Evolutionary conservation across 768 basidiomycete species (phyloP).

Genomic region (Chalciporus chontae): DNA sequence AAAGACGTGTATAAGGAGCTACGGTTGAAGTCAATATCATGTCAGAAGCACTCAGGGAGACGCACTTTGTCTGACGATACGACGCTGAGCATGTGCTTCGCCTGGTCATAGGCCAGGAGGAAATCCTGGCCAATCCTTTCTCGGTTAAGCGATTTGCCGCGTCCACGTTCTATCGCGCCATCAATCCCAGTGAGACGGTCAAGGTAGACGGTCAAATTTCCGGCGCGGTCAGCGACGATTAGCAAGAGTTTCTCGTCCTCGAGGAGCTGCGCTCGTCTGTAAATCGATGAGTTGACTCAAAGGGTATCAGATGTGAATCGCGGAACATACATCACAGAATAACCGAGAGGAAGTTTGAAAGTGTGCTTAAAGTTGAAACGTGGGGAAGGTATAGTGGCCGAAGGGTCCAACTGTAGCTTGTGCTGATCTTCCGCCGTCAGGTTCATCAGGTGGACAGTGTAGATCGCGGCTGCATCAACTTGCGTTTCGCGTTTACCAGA

Average conservation of each 20-base stretch:
- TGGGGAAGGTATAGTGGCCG: constrained; percentile 20
- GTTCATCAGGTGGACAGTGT: constrained; percentile 27
- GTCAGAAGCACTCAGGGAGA: background rate
- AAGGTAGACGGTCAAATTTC: constrained; percentile 37
- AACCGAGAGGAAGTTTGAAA: constrained; percentile 20
- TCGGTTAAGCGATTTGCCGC: constrained; percentile 35
- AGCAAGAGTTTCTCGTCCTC: constrained; percentile 41
- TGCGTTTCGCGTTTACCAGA: background rate
- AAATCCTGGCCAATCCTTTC: constrained; percentile 46
- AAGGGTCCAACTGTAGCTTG: constrained; percentile 20
- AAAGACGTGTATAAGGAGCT: constrained; percentile 44
- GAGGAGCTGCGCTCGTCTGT: constrained; percentile 39
- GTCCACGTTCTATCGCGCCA: constrained; percentile 24
- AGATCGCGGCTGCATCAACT: constrained; percentile 14
- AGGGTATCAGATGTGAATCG: background rate
- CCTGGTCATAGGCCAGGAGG: constrained; percentile 50
- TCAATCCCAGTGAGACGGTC: constrained; percentile 34
- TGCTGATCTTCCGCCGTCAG: constrained; percentile 28
- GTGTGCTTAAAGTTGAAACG: constrained; percentile 15
- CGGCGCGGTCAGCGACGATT: constrained; percentile 34
- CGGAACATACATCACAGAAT: constrained; percentile 17
- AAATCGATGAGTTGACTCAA: background rate
- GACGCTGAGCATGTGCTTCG: constrained; percentile 45
- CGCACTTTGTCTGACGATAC: constrained; percentile 41
- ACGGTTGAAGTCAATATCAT: accelerated